Evolutionary conservation across 768 basidiomycete genomes (phyloP), one percentile per base, ranked within the genome.

Genomic region (Auriscalpium orientale): DNA sequence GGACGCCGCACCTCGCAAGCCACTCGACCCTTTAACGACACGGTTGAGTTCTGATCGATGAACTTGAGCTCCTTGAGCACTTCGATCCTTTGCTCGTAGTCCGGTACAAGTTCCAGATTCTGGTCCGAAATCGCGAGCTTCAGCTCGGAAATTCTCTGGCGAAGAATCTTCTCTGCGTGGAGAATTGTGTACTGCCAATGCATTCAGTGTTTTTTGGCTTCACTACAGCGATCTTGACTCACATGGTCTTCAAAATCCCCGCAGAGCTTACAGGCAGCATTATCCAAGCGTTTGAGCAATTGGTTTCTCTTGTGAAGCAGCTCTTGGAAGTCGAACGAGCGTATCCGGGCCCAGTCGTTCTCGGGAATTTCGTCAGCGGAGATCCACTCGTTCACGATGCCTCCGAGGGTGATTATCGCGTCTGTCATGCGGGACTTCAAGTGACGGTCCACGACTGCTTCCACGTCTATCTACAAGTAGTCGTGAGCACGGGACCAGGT

Each of bases 11-110:
- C 95, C 78, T 99, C 97, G 75, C 97, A 99, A 35, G 97, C 97
- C 15, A 99, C 97, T 49, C 97, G 83, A 16, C 97, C 97, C 68
- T 99, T 99, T 50, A 99, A 78, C 34, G 91, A 79, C 3, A 99
- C 94, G 0, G 95, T 99, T 35, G 91, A 89, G 63, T 98, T 93
- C 56, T 95, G 91, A 66, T 98, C 88, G 64, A 99, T 91, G 68
- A 98, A 97, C 59, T 89, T 85, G 21, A 99, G 79, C 46, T 90
- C 89, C 64, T 93, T 86, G 45, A 99, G 76, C 4, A 98, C 95
- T 43, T 82, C 85, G 36, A 98, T 85, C 28, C 95, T 79, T 66
- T 95, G 92, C 67, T 98, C 92, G 69, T 98, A 99, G 67, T 99
- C 97, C 7, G 97, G 97, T 36, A 98, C 80, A 16, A 98, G 80